Base-by-base conservation (phyloP, 768 basidiomycete genomes). In the Coprinopsis marcescibilis region DNA sequence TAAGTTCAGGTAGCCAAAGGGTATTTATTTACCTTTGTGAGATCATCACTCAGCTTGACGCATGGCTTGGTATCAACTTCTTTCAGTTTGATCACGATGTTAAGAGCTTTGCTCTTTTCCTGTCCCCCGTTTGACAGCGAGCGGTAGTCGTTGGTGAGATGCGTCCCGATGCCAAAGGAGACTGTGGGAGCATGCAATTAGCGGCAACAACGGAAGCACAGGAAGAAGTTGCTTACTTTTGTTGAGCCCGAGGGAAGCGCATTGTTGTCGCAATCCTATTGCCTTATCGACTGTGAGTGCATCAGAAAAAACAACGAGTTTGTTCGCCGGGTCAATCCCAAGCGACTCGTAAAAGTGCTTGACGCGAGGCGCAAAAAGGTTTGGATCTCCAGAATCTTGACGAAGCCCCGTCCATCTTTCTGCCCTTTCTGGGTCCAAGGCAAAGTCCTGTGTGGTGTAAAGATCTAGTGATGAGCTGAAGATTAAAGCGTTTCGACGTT, bases 371-470 rank as follows among this genome's bases (percentile, higher is more conserved):
- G 83, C 90, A 58, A 90, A 98, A n/a, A 60, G 64, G 49, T 86
- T 76, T 0, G 95, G 92, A 57, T 95, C 84, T 3, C 96, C 96
- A 1, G 89, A 93, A 62, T 99, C 96, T 59, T 99, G 96, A 15
- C 95, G 79, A 11, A 99, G 69, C 0, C 85, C 85, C 4, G 71
- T 67, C 95, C 95, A 98, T 33, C 77, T 75, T 8, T 66, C 59
- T 0, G 85, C 89, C 2, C 80, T 77, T 26, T 70, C 76, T 1
- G 76, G 74, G 53, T 85, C 69, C 43, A 62, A 55, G 2, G 61
- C 50, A 34, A 88, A 80, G 54, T 85, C 83, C 84, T 86, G 41
- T 3, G 29, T 40, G 15, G 39, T 23, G 45, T 37, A 29, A 17
- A 25, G 42, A 40, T 45, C 17, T 41, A 40, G 10, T 14, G 10